Evolutionary conservation across 192 early-diverging fungal species (phyloP).

Genomic region (Backusella australiensis): DNA sequence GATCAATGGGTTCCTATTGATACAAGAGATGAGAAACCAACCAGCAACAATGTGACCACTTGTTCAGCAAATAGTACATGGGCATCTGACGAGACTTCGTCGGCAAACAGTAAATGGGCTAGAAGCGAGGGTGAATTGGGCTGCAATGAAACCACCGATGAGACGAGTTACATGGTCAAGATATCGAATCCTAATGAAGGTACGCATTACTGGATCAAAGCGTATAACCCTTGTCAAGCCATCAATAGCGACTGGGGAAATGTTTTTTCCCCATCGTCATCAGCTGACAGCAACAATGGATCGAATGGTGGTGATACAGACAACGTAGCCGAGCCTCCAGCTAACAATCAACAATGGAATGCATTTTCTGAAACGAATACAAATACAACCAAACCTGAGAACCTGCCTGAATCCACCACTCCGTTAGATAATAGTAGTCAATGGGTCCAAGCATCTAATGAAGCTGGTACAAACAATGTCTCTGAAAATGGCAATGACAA

Average conservation of each 20-base stretch:
- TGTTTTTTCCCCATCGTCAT: background rate
- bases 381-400: background rate
- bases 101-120: background rate
- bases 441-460: background rate
- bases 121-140: background rate
- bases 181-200: background rate
- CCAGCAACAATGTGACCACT: too few species aligned
- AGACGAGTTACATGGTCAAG: background rate
- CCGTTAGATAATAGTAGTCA: background rate
- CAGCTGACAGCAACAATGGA: background rate
- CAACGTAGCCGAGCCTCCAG: too few species aligned
- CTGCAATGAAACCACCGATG: background rate
- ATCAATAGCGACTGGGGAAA: background rate
- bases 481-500: background rate
- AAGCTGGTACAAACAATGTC: background rate
- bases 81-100: background rate
- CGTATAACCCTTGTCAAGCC: background rate
- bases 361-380: background rate
- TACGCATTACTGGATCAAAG: background rate
- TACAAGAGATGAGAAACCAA: background rate
- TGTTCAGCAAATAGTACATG: too few species aligned
- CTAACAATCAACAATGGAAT: background rate
- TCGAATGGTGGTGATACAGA: too few species aligned
- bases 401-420: background rate
- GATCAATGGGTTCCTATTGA: background rate